phyloP scores from a whole-genome alignment of 140 eudicot species.

The Ambrosia hybrid region DNA sequence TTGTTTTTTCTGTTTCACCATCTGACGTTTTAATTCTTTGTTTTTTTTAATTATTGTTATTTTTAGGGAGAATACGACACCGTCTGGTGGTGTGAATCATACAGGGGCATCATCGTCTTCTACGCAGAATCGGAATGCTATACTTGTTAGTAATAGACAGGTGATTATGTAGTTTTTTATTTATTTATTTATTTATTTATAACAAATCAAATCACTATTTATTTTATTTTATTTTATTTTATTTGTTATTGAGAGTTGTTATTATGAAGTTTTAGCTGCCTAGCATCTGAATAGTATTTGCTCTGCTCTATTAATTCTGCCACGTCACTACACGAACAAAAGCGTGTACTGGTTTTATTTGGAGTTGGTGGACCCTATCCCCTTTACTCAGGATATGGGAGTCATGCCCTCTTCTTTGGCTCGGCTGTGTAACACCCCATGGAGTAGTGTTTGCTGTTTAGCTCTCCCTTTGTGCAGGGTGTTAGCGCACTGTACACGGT shows the following conservation, averaged over 20 bases:
- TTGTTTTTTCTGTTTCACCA: too few species aligned
- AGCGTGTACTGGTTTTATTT: neutral
- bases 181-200: too few species aligned
- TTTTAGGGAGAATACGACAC: conserved; percentile 20
- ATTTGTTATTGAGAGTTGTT: conserved; percentile 1
- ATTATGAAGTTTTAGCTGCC: neutral
- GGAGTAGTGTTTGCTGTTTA: too few species aligned
- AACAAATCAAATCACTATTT: too few species aligned
- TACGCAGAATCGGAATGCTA: conserved; percentile 60
- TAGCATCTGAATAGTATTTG: neutral
- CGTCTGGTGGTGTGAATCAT: conserved; percentile 13
- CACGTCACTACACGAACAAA: too few species aligned
- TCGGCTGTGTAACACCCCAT: too few species aligned
- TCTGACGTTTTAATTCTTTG: neutral
- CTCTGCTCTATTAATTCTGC: too few species aligned
- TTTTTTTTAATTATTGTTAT: conserved; percentile 19
- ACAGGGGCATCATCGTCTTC: conserved; percentile 15
- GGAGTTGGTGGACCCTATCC: too few species aligned
- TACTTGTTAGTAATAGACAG: conserved; percentile 94
- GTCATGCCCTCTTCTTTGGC: too few species aligned
- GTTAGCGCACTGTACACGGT: too few species aligned
- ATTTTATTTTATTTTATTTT: neutral
- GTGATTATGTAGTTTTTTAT: conserved; percentile 49
- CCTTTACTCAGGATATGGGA: too few species aligned
- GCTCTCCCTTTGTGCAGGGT: too few species aligned